Percentiles rank a stretch among this genome's conserved stretches.
Evolutionary conservation across 805 yeast species (phyloP).

Genomic region (Starmerella floris): DNA sequence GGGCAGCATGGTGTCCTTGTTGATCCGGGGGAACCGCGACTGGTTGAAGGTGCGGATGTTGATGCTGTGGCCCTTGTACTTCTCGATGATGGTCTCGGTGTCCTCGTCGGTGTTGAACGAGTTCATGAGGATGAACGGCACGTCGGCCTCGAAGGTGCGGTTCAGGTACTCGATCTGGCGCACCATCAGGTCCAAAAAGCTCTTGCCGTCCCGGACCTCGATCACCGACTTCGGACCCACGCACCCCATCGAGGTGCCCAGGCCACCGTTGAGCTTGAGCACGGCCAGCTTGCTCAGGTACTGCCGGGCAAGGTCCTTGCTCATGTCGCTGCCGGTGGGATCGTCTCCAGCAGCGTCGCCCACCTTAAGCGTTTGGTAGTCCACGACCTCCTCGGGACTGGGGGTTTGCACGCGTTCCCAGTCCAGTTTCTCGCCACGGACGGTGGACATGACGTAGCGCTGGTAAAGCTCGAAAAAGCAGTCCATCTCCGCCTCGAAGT

Average conservation of each 20-base stretch:
- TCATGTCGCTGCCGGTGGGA: conserved; percentile 21
- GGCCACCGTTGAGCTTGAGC: conserved; percentile 91
- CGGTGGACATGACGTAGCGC: conserved; percentile 81
- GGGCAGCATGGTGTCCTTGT: conserved; percentile 89
- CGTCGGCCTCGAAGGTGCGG: conserved; percentile 79
- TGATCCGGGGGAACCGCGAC: conserved; percentile 93
- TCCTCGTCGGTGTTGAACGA: conserved; percentile 96
- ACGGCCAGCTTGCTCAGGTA: conserved; percentile 80
- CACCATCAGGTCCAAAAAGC: conserved; percentile 87
- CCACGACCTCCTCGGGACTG: conserved; percentile 73
- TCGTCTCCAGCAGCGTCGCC: not conserved
- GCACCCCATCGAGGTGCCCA: conserved; percentile 99
- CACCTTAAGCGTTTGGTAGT: conserved; percentile 40
- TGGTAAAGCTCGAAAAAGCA: conserved; percentile 85
- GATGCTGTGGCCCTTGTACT: conserved; percentile 92
- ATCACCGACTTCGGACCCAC: conserved; percentile 97
- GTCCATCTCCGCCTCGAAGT: conserved; percentile 86
- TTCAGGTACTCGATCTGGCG: conserved; percentile 94
- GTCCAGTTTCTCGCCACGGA: conserved; percentile 66
- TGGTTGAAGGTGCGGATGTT: conserved; percentile 93
- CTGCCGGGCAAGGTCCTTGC: conserved; percentile 23
- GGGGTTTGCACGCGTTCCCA: conserved; percentile 98
- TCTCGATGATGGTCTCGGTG: conserved; percentile 87
- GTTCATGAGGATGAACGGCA: conserved; percentile 93
- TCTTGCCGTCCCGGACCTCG: conserved; percentile 97